A percentile compares a stretch with the other conserved stretches of the same genome.
These are phyloP conservation scores for Metschnikowia hibisci DNA, from an alignment of 805 yeast genomes.

Conservation along the genomic window DNA sequence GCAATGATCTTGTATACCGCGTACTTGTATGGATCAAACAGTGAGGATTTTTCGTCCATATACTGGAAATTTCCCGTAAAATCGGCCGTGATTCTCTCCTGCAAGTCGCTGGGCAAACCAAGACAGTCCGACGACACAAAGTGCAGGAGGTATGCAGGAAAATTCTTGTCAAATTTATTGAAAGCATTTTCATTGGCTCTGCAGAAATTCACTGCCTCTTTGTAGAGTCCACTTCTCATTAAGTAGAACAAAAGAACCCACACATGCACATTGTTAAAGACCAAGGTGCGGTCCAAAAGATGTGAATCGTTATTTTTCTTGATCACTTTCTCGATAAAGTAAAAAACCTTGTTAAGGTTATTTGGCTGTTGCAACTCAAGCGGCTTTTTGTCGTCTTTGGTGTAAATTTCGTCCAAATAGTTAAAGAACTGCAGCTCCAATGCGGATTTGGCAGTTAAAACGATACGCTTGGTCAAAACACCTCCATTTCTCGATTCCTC, in stretches of 20 bases:
- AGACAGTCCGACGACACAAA: conserved; percentile 52
- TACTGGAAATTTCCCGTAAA: conserved; percentile 79
- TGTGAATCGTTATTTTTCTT: conserved; percentile 27
- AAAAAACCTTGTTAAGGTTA: conserved; percentile 64
- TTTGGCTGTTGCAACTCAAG: conserved; percentile 51
- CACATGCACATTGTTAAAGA: conserved; percentile 79
- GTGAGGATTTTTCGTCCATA: conserved; percentile 44
- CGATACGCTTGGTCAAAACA: conserved; percentile 42
- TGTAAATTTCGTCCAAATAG: conserved; percentile 63
- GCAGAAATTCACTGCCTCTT: conserved; percentile 74
- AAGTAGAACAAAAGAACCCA: conserved; percentile 90
- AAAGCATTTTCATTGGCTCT: conserved; percentile 63
- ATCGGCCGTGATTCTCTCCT: conserved; percentile 69
- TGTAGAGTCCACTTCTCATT: conserved; percentile 74
- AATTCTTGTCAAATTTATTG: conserved; percentile 79
- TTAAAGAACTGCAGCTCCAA: conserved; percentile 76
- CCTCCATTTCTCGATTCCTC: conserved; percentile 10
- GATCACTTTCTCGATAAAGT: conserved; percentile 44
- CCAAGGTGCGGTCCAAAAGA: conserved; percentile 30
- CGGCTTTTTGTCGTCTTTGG: conserved; percentile 46
- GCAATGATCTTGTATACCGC: conserved; percentile 91
- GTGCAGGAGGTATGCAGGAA: conserved; percentile 73
- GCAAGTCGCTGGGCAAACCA: conserved; percentile 60
- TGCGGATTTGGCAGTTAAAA: conserved; percentile 52
- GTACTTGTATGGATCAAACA: conserved; percentile 81